Evolutionary conservation across 2,329 filamentous ascomycete genomes (phyloP).

Genomic region (Arthrinium puccinioides): DNA sequence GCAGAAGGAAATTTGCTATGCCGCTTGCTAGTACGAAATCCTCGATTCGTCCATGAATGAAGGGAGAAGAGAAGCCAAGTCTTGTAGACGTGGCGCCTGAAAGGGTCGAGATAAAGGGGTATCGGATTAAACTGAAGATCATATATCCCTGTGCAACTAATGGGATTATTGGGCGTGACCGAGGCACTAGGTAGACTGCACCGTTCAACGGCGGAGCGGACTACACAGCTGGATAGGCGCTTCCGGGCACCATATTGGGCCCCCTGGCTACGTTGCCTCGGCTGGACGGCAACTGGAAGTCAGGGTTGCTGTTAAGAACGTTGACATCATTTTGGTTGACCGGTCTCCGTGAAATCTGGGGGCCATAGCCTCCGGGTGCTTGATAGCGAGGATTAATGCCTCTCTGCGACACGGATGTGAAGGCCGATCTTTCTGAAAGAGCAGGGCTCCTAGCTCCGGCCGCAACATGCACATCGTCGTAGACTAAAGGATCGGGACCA

Average conservation of each 20-base stretch:
- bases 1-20: too few relatives aligned
- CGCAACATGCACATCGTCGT: conserved; percentile 51
- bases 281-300: conserved; percentile 64
- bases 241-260: conserved; percentile 42
- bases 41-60: too few relatives aligned
- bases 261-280: conserved; percentile 20
- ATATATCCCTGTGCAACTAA: background rate
- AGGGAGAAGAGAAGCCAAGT: background rate
- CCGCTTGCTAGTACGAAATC: too few relatives aligned
- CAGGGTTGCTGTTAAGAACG: conserved; percentile 72
- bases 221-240: conserved; percentile 41
- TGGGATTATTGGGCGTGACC: background rate
- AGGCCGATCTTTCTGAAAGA: conserved; percentile 73
- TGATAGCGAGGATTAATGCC: conserved; percentile 71
- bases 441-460: conserved; percentile 60
- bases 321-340: conserved; percentile 60
- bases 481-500: conserved; percentile 26
- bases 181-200: background rate
- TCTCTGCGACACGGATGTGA: conserved; percentile 85
- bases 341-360: conserved; percentile 35
- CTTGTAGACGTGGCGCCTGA: background rate
- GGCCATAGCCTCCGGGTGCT: conserved; percentile 34
- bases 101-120: background rate
- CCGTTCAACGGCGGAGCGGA: too few relatives aligned
- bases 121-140: conserved; percentile 1